Conservation (phyloP, 768 basidiomycete species). For the Suillus luteus region DNA sequence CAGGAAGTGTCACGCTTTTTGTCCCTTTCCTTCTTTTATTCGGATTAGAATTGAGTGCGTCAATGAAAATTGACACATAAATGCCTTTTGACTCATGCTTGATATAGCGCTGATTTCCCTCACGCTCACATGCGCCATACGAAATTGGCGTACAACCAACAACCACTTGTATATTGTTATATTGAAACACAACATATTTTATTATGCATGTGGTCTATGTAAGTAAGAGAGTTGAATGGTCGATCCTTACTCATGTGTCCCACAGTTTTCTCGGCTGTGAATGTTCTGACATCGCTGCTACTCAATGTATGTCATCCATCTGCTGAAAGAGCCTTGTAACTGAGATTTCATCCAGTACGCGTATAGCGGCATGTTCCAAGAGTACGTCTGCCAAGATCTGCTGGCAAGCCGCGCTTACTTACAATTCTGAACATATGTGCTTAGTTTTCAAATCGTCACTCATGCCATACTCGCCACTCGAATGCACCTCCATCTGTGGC, state of each 20-base stretch:
- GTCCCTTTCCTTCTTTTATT: constrained; percentile 11
- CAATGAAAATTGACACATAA: background rate
- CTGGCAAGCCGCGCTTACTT: background rate
- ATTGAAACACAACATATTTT: constrained; percentile 12
- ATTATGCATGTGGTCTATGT: constrained; percentile 13
- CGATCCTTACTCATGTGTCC: too few relatives aligned
- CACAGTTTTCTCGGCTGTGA: constrained; percentile 9
- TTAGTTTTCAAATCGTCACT: constrained; percentile 13
- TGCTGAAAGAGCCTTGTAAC: background rate
- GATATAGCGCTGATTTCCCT: constrained; percentile 8
- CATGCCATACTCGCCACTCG: constrained; percentile 11
- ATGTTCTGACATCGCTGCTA: constrained; percentile 8
- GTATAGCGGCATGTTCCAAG: constrained; percentile 14
- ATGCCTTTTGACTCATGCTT: background rate
- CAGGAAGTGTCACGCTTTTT: background rate
- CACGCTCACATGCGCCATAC: constrained; percentile 5
- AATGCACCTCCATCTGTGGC: constrained; percentile 13
- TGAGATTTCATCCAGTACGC: constrained; percentile 1
- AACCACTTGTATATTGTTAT: constrained; percentile 2
- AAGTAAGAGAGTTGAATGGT: background rate
- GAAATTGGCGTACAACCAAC: background rate
- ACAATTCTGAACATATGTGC: background rate
- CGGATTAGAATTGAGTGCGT: constrained; percentile 11
- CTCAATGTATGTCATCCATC: constrained; percentile 3
- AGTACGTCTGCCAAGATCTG: constrained; percentile 2